Evolutionary conservation across 257 asterid genomes (phyloP), one percentile per base, ranked within the genome.

Genomic region (Solanum sitiens): DNA sequence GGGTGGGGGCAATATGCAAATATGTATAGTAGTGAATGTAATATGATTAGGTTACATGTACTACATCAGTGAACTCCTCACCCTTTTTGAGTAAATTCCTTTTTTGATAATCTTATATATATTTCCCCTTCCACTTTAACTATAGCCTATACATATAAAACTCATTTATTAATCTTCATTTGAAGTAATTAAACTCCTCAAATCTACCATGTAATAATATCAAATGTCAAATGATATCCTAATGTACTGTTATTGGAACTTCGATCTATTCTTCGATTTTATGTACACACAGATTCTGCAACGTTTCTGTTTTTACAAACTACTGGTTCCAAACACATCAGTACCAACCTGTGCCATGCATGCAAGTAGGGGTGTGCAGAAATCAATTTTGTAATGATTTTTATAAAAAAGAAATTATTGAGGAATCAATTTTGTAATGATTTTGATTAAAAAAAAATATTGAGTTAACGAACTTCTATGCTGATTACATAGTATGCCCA

Each of bases 11-110:
- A 21, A 15, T 65, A 89, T 84, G 84, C 86, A 23, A 30, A 85
- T 89, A 89, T 88, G 89, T 86, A 25, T 50, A 65, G 89, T 89
- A 87, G 87, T 87, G 56, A 65, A 77, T 70, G 71, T 89, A 87
- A 80, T 63, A 63, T 33, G 87, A 30, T 45, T 63, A 77, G 87
- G 87, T 86, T 83, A 82, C 87, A 61, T 67, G 73, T 83, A 33
- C 80, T 35, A 71, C 35, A 33, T 37, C 44, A 83, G 85, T 79
- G 44, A 71, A 83, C 63, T 53, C 63, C 72, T 73, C 89, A 85
- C 82, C 87, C 88, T 42, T 84, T 39, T n/a, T 50, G 16, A 50
- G 59, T 50, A 50, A 59, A 84, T 83, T 87, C 80, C 76, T 80
- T 87, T 18, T 53, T 59, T 56, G 25, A 56, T 20, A 27, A 53